Evolutionary conservation across 257 asterid species (phyloP), one percentile per base, ranked within the genome.

Genomic region (Solanum chilense): DNA sequence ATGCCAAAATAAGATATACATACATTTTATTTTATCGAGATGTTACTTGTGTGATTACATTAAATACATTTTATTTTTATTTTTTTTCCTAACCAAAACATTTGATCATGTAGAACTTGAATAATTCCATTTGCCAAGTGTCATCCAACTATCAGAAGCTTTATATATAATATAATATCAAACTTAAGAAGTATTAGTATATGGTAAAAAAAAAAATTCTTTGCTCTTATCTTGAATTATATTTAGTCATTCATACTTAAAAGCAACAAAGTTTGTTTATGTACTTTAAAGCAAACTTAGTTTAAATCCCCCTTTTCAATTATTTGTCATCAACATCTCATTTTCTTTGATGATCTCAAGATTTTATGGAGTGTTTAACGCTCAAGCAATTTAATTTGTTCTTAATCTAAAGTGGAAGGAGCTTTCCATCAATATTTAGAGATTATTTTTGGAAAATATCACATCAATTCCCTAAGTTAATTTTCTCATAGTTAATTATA

Each of bases 291-390:
- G 85, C 86, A 83, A 86, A 83, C 84, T 77, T 16, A 71, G 18
- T 80, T 80, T 77, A 7, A 44, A 77, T 9, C 35, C 62, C 58
- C 20, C 39, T 45, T 84, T 60, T 84, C 58, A 64, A 84, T 37
- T 45, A 60, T 73, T 47, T 21, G 5, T 76, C 49, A 23, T 52
- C 83, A 47, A 18, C 44, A 80, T 31, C 52, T 75, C 85, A 75
- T 41, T 71, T 78, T 49, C 85, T 12, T 64, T 52, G 16, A 86
- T 29, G 88, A 85, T 52, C 86, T 89, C 86, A 27, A 49, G 86
- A 76, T 87, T 90, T 87, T 70, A 83, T 45, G 90, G 94, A 93
- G 90, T 89, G 89, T 88, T 94, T 94, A 90, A 56, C 92, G 95
- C 90, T 90, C 80, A 93, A 93, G 96, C 95, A 91, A 94, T 87